Conservation (phyloP, 805 yeast genomes). For the Kuraishia hungarica region DNA sequence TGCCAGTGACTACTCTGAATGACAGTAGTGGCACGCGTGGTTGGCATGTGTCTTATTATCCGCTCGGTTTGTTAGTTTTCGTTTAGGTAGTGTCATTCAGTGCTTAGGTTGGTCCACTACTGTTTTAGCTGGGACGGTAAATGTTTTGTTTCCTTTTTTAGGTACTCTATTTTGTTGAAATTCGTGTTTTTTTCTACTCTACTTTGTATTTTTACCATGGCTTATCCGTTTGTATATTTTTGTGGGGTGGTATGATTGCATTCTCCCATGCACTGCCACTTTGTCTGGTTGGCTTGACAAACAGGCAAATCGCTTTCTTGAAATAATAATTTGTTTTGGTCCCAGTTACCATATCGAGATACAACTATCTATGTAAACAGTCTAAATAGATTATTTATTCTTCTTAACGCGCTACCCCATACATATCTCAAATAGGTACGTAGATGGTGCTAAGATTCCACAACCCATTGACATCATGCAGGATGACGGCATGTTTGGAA, state of each 20-base stretch:
- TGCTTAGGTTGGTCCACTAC: not conserved
- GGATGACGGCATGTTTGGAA: not conserved
- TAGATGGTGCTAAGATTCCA: not conserved
- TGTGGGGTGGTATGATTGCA: no score
- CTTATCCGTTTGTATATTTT: not conserved
- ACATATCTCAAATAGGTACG: not conserved
- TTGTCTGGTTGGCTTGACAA: not conserved
- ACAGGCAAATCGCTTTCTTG: not conserved
- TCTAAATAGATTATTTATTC: no score
- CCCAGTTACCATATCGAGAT: not conserved
- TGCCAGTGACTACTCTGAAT: constrained; percentile 3
- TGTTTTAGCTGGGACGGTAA: not conserved
- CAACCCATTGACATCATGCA: not conserved
- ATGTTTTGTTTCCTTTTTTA: not conserved
- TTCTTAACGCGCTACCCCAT: not conserved
- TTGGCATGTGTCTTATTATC: not conserved
- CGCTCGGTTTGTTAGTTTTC: not conserved
- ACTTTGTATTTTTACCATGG: not conserved
- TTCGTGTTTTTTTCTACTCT: not conserved
- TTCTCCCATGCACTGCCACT: not conserved
- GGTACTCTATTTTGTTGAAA: not conserved
- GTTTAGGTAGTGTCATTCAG: not conserved
- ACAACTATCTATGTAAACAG: not conserved
- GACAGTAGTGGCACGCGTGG: not conserved
- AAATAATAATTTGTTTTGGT: not conserved